Conservation (phyloP, 2,329 filamentous ascomycete species). For the Sclerotinia spermophila region DNA sequence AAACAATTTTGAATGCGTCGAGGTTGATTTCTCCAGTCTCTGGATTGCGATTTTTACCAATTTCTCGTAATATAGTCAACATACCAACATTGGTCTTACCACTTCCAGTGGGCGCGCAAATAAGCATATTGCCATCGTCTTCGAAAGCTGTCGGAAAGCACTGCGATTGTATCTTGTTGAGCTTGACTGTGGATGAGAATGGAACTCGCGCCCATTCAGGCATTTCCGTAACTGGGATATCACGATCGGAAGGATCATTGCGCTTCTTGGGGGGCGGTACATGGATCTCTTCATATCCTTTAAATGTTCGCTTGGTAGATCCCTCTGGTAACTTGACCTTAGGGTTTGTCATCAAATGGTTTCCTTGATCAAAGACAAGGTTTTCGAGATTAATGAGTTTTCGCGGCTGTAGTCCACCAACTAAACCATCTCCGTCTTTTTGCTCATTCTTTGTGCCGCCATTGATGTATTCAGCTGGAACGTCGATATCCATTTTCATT, state of each 20-base stretch:
- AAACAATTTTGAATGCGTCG: slow-evolving; percentile 97
- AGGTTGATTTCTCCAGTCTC: slow-evolving; percentile 91
- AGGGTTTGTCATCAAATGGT: slow-evolving; percentile 99
- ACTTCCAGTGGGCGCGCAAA: slow-evolving; percentile 94
- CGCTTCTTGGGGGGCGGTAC: slow-evolving; percentile 90
- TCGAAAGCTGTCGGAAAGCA: slow-evolving; percentile 89
- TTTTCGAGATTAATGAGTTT: slow-evolving; percentile 93
- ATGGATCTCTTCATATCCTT: slow-evolving; percentile 98
- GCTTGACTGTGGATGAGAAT: slow-evolving; percentile 78
- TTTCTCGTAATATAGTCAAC: slow-evolving; percentile 92
- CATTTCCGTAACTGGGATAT: slow-evolving; percentile 81
- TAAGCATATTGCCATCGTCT: slow-evolving; percentile 94
- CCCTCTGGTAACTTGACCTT: slow-evolving; percentile 92
- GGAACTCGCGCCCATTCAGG: slow-evolving; percentile 88
- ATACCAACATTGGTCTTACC: slow-evolving; percentile 99
- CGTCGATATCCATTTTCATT: slow-evolving; percentile 93
- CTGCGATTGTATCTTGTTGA: slow-evolving; percentile 94
- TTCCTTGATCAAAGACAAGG: slow-evolving; percentile 93
- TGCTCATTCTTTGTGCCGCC: slow-evolving; percentile 49
- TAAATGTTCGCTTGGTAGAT: slow-evolving; percentile 91
- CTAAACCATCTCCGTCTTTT: slow-evolving; percentile 60
- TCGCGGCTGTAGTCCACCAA: slow-evolving; percentile 80
- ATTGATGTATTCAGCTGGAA: slow-evolving; percentile 58
- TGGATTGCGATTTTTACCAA: slow-evolving; percentile 89
- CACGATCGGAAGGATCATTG: slow-evolving; percentile 71